Evolutionary conservation across 108 stramenopile genomes (phyloP).

Genomic region (Cylindrotheca closterium): DNA sequence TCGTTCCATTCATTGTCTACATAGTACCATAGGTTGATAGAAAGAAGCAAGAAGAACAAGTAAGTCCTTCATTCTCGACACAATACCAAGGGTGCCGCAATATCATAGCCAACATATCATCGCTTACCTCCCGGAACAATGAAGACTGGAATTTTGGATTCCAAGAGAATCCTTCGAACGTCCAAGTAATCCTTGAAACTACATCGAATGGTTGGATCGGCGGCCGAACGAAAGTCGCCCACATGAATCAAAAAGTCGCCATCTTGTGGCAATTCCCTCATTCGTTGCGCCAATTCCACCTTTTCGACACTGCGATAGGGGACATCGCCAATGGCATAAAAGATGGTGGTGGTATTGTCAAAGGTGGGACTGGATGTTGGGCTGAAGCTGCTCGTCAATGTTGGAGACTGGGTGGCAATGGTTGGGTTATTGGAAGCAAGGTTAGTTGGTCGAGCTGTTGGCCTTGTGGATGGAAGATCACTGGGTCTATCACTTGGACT

Average conservation of each 20-base stretch:
- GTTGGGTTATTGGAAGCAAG: neutral
- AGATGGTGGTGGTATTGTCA: neutral
- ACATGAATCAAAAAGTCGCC: constrained; percentile 54
- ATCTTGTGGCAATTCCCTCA: constrained; percentile 20
- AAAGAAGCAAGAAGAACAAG: neutral
- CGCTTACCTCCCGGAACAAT: constrained; percentile 39
- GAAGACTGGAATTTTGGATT: constrained; percentile 39
- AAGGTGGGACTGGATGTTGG: neutral
- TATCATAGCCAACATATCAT: too few relatives aligned
- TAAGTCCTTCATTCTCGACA: neutral
- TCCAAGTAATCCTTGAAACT: constrained; percentile 25
- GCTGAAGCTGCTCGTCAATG: neutral
- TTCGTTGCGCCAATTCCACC: constrained; percentile 12
- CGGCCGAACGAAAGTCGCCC: constrained; percentile 40
- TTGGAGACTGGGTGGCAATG: neutral
- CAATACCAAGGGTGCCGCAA: too few relatives aligned
- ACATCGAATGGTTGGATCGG: constrained; percentile 27
- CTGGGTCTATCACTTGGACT: too few relatives aligned
- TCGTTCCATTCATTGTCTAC: constrained; percentile 50
- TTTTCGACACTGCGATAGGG: constrained; percentile 30
- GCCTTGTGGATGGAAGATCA: neutral
- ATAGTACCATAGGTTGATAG: neutral
- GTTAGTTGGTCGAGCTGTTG: neutral
- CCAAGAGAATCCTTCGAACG: constrained; percentile 26
- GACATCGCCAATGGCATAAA: constrained; percentile 43